phyloP scores from a whole-genome alignment of 768 basidiomycete genomes.

The Chlorophyllum brunneum region DNA sequence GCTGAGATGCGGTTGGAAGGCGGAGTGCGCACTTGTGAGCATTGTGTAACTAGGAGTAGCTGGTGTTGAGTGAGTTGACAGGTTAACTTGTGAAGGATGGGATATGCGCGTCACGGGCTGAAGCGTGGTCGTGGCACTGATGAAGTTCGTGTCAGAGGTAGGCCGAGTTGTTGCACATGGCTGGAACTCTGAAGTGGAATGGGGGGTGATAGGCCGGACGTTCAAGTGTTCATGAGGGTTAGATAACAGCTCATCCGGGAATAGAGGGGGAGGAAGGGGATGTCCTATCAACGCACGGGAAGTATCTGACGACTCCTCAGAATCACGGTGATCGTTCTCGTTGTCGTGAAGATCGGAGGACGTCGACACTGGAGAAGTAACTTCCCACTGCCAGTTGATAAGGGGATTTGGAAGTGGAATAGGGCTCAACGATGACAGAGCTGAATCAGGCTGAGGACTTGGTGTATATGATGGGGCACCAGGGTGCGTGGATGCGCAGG shows the following conservation, averaged over 20 bases:
- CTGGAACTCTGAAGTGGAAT: too few relatives aligned
- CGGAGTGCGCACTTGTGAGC: too few relatives aligned
- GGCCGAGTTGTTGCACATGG: too few relatives aligned
- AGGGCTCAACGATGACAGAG: neutral
- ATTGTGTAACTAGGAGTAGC: too few relatives aligned
- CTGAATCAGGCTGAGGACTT: neutral
- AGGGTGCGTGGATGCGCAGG: neutral
- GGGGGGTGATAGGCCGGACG: too few relatives aligned
- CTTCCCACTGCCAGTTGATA: neutral
- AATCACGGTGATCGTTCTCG: neutral
- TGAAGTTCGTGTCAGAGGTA: neutral
- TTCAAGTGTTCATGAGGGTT: too few relatives aligned
- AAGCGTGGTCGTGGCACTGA: too few relatives aligned
- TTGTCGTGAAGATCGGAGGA: neutral
- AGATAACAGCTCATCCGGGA: too few relatives aligned
- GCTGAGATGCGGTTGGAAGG: too few relatives aligned
- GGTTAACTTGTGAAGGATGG: too few relatives aligned
- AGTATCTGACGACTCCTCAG: neutral
- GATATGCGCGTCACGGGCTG: too few relatives aligned
- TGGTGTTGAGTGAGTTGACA: too few relatives aligned
- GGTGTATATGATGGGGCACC: slow-evolving; percentile 1
- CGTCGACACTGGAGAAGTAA: neutral
- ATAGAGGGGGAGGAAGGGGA: slow-evolving; percentile 1
- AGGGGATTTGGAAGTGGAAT: neutral
- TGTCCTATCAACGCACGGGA: neutral